Conservation (phyloP, 495 filamentous ascomycete genomes). For the Penicillium simplicissimum region DNA sequence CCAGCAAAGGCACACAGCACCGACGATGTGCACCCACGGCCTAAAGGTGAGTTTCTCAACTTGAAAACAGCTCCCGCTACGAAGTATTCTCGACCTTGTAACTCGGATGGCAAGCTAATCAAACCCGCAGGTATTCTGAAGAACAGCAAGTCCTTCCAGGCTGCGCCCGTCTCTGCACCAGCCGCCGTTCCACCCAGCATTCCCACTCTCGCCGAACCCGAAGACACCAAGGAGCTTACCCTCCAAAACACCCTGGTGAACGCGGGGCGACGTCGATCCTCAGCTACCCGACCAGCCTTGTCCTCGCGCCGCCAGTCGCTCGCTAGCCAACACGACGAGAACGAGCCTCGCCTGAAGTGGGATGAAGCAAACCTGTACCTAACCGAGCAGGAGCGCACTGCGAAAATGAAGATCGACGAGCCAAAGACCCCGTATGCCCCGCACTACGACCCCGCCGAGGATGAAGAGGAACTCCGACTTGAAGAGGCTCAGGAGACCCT, state of each 20-base stretch:
- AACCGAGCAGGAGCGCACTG: constrained; percentile 89
- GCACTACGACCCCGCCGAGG: constrained; percentile 86
- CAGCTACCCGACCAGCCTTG: constrained; percentile 60
- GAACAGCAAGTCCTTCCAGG: constrained; percentile 60
- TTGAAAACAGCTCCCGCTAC: background rate
- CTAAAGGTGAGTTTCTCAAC: constrained; percentile 62
- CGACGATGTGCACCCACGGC: constrained; percentile 58
- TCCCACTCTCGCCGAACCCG: constrained; percentile 30
- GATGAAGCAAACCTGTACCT: constrained; percentile 97
- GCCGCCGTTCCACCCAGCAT: constrained; percentile 29
- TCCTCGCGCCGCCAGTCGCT: constrained; percentile 71
- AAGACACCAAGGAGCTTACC: constrained; percentile 75
- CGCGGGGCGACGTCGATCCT: constrained; percentile 85
- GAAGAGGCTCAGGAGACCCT: constrained; percentile 41
- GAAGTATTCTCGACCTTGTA: background rate
- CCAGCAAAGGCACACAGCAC: constrained; percentile 38
- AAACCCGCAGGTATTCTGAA: constrained; percentile 80
- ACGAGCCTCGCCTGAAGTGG: constrained; percentile 84
- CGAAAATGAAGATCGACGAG: constrained; percentile 98
- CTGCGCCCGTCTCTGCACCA: constrained; percentile 8
- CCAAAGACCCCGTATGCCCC: constrained; percentile 95
- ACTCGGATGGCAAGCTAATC: background rate
- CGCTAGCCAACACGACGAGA: constrained; percentile 50
- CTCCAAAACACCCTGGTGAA: constrained; percentile 93
- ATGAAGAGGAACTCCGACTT: constrained; percentile 68